A percentile compares a stretch with the other conserved stretches of the same genome.
phyloP scores from a whole-genome alignment of 2,329 filamentous ascomycete genomes.

The Gaeumannomyces tritici region DNA sequence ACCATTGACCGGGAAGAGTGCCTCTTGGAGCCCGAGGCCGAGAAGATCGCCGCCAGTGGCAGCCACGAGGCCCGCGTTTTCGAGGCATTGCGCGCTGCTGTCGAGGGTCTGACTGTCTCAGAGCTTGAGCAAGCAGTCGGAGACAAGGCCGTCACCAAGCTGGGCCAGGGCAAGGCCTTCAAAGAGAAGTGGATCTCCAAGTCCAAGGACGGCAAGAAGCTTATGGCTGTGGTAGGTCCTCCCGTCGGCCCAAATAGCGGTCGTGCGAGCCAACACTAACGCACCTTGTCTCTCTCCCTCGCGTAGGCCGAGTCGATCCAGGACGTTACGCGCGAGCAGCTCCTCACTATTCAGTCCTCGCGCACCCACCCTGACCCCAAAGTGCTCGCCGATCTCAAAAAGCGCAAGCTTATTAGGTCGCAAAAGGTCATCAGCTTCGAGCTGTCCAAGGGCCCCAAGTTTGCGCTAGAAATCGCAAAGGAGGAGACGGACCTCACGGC shows the following conservation, averaged over 20 bases:
- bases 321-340: constrained; percentile 68
- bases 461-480: constrained; percentile 77
- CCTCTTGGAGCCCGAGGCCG: constrained; percentile 63
- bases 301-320: constrained; percentile 59
- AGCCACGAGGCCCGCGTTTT: constrained; percentile 80
- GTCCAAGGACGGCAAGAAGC: constrained; percentile 43
- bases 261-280: background rate
- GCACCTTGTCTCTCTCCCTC: background rate
- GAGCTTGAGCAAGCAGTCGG: constrained; percentile 63
- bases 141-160: constrained; percentile 60
- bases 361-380: constrained; percentile 65
- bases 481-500: constrained; percentile 93
- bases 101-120: constrained; percentile 73
- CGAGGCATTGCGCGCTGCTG: constrained; percentile 57
- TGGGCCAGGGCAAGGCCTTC: constrained; percentile 94
- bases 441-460: constrained; percentile 78
- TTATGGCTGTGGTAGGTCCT: constrained; percentile 38
- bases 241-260: background rate
- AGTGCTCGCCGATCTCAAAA: constrained; percentile 71
- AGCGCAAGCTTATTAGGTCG: constrained; percentile 79
- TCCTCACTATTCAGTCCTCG: constrained; percentile 62
- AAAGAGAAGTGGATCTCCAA: constrained; percentile 65
- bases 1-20: constrained; percentile 72
- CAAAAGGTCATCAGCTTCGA: constrained; percentile 82
- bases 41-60: constrained; percentile 63